These are phyloP conservation scores for Rostrohypoxylon terebratum DNA, from an alignment of 495 filamentous ascomycete species.

Conservation along the genomic window DNA sequence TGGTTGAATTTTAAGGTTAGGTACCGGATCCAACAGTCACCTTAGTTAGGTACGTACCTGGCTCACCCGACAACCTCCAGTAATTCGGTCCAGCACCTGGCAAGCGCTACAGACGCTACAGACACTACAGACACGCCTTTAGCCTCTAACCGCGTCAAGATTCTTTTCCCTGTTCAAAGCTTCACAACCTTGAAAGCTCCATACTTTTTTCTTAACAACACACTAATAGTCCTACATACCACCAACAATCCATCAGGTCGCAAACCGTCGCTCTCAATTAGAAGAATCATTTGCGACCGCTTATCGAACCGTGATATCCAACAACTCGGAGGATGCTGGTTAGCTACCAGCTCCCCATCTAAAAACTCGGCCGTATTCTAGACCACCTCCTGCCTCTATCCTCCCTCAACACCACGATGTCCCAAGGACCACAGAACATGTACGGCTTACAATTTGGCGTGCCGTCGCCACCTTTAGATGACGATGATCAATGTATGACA, in stretches of 20 bases:
- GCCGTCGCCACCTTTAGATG: slow-evolving; percentile 28
- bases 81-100: background rate
- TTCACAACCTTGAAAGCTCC: slow-evolving; percentile 22
- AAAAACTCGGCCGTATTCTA: slow-evolving; percentile 21
- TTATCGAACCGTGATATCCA: slow-evolving; percentile 8
- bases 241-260: background rate
- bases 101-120: background rate
- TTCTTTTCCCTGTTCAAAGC: slow-evolving; percentile 28
- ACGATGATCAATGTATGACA: slow-evolving; percentile 41
- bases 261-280: background rate
- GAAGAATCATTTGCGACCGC: slow-evolving; percentile 5
- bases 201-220: slow-evolving; percentile 36
- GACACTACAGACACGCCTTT: slow-evolving; percentile 29
- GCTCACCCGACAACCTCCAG: slow-evolving; percentile 32
- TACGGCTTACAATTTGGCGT: slow-evolving; percentile 36
- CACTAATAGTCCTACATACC: slow-evolving; percentile 12
- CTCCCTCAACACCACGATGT: slow-evolving; percentile 32
- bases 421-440: slow-evolving; percentile 26
- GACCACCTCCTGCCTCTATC: slow-evolving; percentile 16
- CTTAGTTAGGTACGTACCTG: slow-evolving; percentile 10
- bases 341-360: slow-evolving; percentile 42
- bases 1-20: slow-evolving; percentile 1
- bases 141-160: slow-evolving; percentile 26
- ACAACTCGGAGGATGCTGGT: slow-evolving; percentile 48
- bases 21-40: background rate